Evolutionary conservation across 1,139 yeast genomes (phyloP), one percentile per base, ranked within the genome.

Genomic region (Protomyces arabidopsidicola): DNA sequence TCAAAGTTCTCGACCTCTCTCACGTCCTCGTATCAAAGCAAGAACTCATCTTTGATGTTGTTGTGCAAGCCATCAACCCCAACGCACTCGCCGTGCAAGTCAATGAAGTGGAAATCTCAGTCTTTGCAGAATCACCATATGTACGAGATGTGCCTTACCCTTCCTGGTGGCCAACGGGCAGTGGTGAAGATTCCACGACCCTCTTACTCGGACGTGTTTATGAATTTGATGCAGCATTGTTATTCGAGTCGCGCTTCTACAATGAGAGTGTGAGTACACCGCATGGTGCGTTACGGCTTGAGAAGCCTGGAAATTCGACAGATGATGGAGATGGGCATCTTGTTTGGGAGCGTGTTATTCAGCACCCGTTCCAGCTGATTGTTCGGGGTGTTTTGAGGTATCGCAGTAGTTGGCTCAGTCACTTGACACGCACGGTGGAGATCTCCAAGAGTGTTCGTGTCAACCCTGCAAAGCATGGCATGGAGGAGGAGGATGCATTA

Each of bases 311-410:
- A 65, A 84, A 85, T 70, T 75, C 83, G 22, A 83, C 90, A 0
- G 79, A 78, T 1, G 73, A 72, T 20, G 72, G 69, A 14, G 48
- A n/a, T 18, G 71, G 69, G n/a, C 68, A 66, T 65, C 79, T 77
- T 71, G 84, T 84, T 72, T 91, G 98, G 98, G 82, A 83, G 63
- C 78, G 80, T 22, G 84, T 93, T 20, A 84, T 88, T 27, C 83
- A 84, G 68, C 84, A 89, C 71, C 96, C 97, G 12, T 91, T 91
- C 74, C 97, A 90, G 67, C 77, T 91, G 70, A 87, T 90, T 34
- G 79, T 91, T 1, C 79, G 96, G 55, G 98, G 98, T 0, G 85
- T 86, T 22, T 79, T 91, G 73, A 84, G 83, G 73, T 91, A 93
- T 56, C 34, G 48, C 24, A 58, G 52, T 20, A 38, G 56, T 3